Base-by-base conservation (phyloP, 129 eudicot genomes). In the Solidago caesia region DNA sequence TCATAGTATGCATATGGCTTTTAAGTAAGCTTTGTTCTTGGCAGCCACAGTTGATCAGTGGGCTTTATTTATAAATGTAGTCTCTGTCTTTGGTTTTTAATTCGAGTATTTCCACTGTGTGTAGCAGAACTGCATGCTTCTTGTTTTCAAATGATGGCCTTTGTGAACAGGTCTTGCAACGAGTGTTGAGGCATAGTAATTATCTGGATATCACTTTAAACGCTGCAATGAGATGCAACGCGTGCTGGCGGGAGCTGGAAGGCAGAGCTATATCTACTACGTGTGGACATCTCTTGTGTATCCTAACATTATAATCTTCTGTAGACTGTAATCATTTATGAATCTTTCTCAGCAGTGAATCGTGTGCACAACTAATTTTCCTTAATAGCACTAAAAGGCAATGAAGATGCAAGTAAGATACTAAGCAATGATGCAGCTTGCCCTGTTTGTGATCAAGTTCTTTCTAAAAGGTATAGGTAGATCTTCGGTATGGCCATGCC, bases 231-330 rank as follows among this genome's bases (percentile, higher is more conserved):
- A 90, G 96, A 82, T 93, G 98, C 86, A 93, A 93, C 27, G 96
- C 97, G 5, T 93, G 98, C 89, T 93, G 98, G 98, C 82, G 96
- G 67, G 98, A 93, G 66, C 77, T 93, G 90, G 98, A 93, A 75
- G 97, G 96, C 44, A 79, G 77, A 61, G 98, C 98, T 60, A 57
- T 93, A 64, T 48, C 96, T 66, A 93, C 97, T 69, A 86, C 91
- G 33, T 93, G 98, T 76, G 96, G 96, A 70, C 98, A 90, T 82
- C 82, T 93, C 67, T 74, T 93, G 52, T 93, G 98, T 93, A 93
- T 90, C 96, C 92, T 74, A 70, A 49, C 29, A 48, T 47, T 66
- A 27, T 74, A 48, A 44, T 68, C 52, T 65, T 84, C 44, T 73
- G 49, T 65, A 48, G 26, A 57, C 57, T 67, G 13, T 64, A 57